Percentiles rank a stretch among this genome's conserved stretches.
Conservation (phyloP, 176 grass and related monocot genomes). For the Aegilops sharonensis region DNA sequence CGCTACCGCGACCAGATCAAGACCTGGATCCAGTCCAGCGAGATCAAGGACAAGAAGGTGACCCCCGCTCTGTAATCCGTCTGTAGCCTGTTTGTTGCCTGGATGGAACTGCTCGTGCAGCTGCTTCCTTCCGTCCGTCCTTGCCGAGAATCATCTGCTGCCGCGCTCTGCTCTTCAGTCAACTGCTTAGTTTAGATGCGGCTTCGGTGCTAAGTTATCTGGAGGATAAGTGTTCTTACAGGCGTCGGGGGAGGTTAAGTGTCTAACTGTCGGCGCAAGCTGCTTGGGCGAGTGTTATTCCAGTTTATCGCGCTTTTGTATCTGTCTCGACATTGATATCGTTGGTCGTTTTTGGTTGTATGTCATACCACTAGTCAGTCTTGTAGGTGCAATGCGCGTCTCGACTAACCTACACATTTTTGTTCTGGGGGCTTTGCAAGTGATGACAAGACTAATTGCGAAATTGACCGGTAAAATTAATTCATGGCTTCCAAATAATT, state of each 20-base stretch:
- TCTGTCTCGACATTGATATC: not conserved
- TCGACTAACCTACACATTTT: too few species aligned
- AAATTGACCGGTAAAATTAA: too few species aligned
- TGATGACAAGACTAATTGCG: too few species aligned
- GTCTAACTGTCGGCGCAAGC: not conserved
- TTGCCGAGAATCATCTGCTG: not conserved
- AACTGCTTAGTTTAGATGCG: not conserved
- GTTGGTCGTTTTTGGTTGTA: too few species aligned
- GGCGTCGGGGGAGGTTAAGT: not conserved
- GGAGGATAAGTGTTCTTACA: too few species aligned
- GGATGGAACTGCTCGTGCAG: not conserved
- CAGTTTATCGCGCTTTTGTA: not conserved
- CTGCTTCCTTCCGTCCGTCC: not conserved
- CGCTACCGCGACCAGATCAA: constrained; percentile 99
- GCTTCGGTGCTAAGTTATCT: too few species aligned
- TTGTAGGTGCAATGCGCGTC: not conserved
- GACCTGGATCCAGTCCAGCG: constrained; percentile 99
- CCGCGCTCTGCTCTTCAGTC: not conserved
- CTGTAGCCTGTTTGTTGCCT: not conserved
- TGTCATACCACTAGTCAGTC: too few species aligned
- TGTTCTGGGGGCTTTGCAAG: too few species aligned
- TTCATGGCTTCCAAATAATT: too few species aligned
- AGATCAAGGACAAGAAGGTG: constrained; percentile 99
- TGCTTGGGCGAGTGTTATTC: not conserved
- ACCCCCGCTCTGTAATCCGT: not conserved